Evolutionary conservation across 1,139 yeast species (phyloP).

Genomic region (Suhomyces wounanorum): DNA sequence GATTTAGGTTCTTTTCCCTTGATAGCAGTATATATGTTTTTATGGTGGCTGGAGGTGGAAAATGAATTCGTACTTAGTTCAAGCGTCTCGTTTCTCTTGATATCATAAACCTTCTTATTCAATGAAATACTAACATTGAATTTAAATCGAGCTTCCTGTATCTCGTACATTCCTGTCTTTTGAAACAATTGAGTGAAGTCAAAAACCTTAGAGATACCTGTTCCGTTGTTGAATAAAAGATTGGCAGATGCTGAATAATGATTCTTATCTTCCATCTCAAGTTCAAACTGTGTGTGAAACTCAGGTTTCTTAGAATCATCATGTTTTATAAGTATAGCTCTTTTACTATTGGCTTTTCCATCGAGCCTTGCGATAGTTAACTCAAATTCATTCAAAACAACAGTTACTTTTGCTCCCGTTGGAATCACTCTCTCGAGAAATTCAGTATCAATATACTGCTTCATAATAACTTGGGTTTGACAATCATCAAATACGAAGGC

Average conservation of each 20-base stretch:
- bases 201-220: slow-evolving; percentile 19
- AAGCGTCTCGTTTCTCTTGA: slow-evolving; percentile 14
- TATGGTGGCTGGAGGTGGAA: slow-evolving; percentile 5
- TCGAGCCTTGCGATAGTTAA: slow-evolving; percentile 4
- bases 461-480: slow-evolving; percentile 23
- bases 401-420: slow-evolving; percentile 8
- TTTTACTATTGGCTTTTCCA: slow-evolving; percentile 9
- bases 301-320: neutral
- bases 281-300: neutral
- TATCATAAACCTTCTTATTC: neutral
- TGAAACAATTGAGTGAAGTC: slow-evolving; percentile 27
- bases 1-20: neutral
- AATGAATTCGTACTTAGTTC: neutral
- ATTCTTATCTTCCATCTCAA: neutral
- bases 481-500: slow-evolving; percentile 23
- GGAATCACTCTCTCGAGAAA: slow-evolving; percentile 18
- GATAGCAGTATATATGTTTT: neutral
- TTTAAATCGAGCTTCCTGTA: slow-evolving; percentile 19
- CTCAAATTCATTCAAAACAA: slow-evolving; percentile 17
- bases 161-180: slow-evolving; percentile 27
- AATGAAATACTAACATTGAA: slow-evolving; percentile 6
- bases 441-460: slow-evolving; percentile 15
- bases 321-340: slow-evolving; percentile 7
- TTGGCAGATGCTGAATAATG: neutral
- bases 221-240: neutral